A percentile compares a stretch with the other conserved stretches of the same genome.
phyloP scores from a whole-genome alignment of 2,329 filamentous ascomycete genomes.

The Alternaria arbusti region DNA sequence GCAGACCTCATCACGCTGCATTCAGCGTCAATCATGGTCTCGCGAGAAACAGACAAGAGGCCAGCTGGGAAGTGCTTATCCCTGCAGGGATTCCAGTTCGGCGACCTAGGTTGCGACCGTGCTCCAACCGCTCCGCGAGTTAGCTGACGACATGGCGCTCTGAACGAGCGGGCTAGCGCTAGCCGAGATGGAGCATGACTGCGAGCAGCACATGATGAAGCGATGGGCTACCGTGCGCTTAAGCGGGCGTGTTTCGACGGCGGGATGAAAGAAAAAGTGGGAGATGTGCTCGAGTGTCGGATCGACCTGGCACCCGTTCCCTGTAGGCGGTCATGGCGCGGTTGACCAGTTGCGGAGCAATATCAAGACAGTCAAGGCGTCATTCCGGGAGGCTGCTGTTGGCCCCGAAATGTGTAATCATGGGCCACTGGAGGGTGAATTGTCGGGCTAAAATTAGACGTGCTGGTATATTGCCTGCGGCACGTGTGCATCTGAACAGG shows the following conservation, averaged over 20 bases:
- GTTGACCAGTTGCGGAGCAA: slow-evolving; percentile 22
- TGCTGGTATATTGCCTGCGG: slow-evolving; percentile 42
- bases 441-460: slow-evolving; percentile 41
- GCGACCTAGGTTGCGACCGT: slow-evolving; percentile 39
- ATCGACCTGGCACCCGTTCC: slow-evolving; percentile 27
- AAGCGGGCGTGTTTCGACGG: slow-evolving; percentile 31
- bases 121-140: slow-evolving; percentile 29
- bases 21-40: slow-evolving; percentile 20
- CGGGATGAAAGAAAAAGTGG: slow-evolving; percentile 17
- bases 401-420: slow-evolving; percentile 28
- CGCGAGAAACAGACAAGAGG: slow-evolving; percentile 10
- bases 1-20: slow-evolving; percentile 22
- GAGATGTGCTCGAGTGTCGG: slow-evolving; percentile 10
- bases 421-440: slow-evolving; percentile 14
- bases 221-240: slow-evolving; percentile 27
- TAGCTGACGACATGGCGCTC: slow-evolving; percentile 38
- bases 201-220: slow-evolving; percentile 43
- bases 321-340: slow-evolving; percentile 22
- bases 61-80: slow-evolving; percentile 22
- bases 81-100: slow-evolving; percentile 32
- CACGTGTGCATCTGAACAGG: slow-evolving; percentile 40
- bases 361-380: slow-evolving; percentile 9
- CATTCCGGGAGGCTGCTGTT: slow-evolving; percentile 28
- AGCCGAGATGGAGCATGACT: slow-evolving; percentile 33
- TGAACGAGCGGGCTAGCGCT: slow-evolving; percentile 34